These are phyloP conservation scores for Leishmania braziliensis DNA, from an alignment of 208 protist species.

Conservation along the genomic window DNA sequence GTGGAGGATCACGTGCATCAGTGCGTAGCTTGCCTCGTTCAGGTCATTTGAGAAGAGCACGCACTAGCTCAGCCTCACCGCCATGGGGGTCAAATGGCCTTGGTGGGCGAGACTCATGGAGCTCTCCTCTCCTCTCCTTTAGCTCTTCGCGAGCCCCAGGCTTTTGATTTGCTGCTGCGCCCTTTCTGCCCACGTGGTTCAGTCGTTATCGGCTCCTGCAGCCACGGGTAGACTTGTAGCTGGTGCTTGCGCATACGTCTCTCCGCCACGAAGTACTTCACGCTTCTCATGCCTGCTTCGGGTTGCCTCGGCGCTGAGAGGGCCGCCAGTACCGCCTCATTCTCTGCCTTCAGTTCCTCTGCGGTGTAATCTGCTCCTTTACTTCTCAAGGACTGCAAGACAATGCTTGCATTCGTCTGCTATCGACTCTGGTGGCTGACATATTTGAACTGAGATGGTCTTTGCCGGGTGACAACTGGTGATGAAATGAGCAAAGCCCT, in stretches of 20 bases:
- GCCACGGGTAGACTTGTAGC: not conserved
- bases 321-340: not conserved
- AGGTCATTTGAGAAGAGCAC: not conserved
- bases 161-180: not conserved
- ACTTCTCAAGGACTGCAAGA: not conserved
- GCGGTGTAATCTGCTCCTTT: not conserved
- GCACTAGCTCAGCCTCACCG: not conserved
- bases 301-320: not conserved
- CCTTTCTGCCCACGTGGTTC: not conserved
- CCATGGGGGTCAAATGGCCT: not conserved
- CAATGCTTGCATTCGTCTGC: not conserved
- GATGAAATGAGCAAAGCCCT: not conserved
- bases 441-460: not conserved
- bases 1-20: not conserved
- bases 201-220: not conserved
- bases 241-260: not conserved
- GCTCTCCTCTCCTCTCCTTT: no score
- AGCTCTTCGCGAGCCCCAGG: not conserved
- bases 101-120: not conserved
- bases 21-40: not conserved
- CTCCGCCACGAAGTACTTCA: not conserved
- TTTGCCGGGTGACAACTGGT: not conserved
- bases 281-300: not conserved
- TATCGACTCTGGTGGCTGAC: not conserved
- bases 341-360: not conserved